Percentiles rank a stretch among this genome's conserved stretches.
phyloP scores from a whole-genome alignment of 148 eudicot genomes.

The Cornus suecica region DNA sequence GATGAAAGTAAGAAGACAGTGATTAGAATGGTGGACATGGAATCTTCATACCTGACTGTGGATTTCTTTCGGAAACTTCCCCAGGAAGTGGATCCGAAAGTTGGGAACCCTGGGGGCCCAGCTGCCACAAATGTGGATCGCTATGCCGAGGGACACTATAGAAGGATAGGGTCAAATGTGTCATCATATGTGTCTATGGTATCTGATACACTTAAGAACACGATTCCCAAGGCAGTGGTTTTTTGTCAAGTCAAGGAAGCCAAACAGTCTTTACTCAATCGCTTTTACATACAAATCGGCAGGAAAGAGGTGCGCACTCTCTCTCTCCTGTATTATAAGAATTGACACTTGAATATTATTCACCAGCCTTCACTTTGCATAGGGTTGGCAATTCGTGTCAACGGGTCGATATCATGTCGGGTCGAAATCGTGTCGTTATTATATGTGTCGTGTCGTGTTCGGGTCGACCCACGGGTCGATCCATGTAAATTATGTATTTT shows the following conservation, averaged over 20 bases:
- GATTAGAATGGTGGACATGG: conserved; percentile 65
- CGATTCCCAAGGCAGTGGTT: conserved; percentile 87
- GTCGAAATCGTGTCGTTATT: no score
- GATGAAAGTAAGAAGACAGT: conserved; percentile 70
- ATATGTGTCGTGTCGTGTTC: no score
- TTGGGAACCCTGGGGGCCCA: conserved; percentile 39
- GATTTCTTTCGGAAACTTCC: conserved; percentile 73
- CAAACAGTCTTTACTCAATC: conserved; percentile 62
- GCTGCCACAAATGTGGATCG: conserved; percentile 44
- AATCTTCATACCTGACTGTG: conserved; percentile 64
- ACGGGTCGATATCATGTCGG: no score
- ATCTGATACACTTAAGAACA: conserved; percentile 54
- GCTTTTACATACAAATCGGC: conserved; percentile 77
- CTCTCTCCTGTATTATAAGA: no score
- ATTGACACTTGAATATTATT: no score
- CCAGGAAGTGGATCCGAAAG: conserved; percentile 56
- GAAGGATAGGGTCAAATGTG: conserved; percentile 76
- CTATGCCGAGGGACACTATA: conserved; percentile 53
- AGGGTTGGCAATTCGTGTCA: no score
- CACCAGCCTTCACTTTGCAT: not conserved
- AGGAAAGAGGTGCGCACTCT: conserved; percentile 60
- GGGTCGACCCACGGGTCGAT: no score
- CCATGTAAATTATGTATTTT: no score
- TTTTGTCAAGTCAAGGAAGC: conserved; percentile 90
- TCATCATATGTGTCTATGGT: conserved; percentile 74